phyloP scores from a whole-genome alignment of 345 rosid species.

The Salix purpurea region DNA sequence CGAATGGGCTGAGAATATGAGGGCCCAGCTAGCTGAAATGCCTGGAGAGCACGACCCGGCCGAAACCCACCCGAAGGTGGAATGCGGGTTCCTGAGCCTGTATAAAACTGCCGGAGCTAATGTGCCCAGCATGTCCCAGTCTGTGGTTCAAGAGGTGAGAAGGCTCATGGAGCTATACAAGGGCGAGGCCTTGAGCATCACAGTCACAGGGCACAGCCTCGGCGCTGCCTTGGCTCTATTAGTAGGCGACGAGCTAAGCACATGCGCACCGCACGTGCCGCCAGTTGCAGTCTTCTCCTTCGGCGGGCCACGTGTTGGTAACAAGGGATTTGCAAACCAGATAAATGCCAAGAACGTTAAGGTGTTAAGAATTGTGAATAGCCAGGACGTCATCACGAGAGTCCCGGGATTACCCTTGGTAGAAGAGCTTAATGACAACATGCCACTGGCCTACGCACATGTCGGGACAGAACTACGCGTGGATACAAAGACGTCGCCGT shows the following conservation, averaged over 20 bases:
- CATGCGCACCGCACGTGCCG: conserved; percentile 10
- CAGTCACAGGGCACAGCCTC: conserved; percentile 32
- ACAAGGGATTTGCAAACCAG: conserved; percentile 19
- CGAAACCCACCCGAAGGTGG: conserved; percentile 16
- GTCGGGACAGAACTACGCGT: conserved; percentile 27
- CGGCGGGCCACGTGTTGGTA: conserved; percentile 29
- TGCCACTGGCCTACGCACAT: conserved; percentile 25
- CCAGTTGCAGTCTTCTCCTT: conserved; percentile 30
- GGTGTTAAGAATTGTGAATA: conserved; percentile 26
- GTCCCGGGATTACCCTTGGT: conserved; percentile 27
- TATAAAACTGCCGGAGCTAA: conserved; percentile 24
- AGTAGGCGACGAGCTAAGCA: conserved; percentile 25
- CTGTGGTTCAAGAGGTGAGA: conserved; percentile 18
- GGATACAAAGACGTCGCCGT: conserved; percentile 24
- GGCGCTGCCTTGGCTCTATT: conserved; percentile 27
- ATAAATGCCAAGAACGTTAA: conserved; percentile 14
- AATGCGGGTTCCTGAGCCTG: conserved; percentile 29
- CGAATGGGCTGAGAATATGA: conserved; percentile 90
- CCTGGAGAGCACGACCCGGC: background rate
- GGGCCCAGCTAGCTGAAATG: conserved; percentile 39
- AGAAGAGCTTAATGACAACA: conserved; percentile 4
- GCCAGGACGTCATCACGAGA: conserved; percentile 23
- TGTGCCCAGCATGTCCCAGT: conserved; percentile 20
- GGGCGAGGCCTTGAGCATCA: conserved; percentile 27
- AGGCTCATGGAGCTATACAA: conserved; percentile 22